phyloP scores from a whole-genome alignment of 192 early-diverging fungal genomes.

The Coemansia sp. region DNA sequence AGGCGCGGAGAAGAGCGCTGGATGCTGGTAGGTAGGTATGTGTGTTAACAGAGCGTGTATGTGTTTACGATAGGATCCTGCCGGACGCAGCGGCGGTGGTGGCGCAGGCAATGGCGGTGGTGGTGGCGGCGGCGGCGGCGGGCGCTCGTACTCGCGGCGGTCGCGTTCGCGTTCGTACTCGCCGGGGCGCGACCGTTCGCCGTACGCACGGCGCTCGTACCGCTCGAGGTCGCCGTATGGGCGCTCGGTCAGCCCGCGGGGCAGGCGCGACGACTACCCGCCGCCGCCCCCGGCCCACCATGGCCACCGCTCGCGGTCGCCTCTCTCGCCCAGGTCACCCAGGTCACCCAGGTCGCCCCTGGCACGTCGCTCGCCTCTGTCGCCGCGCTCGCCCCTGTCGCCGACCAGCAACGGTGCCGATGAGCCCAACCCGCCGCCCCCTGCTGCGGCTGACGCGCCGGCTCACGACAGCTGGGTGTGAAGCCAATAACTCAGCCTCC shows the following conservation, averaged over 20 bases:
- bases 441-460: conserved; percentile 5
- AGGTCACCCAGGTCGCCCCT: conserved; percentile 4
- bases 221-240: conserved; percentile 20
- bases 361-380: conserved; percentile 3
- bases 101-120: conserved; percentile 9
- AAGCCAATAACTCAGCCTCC: too few species aligned
- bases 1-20: neutral
- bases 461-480: conserved; percentile 35
- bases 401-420: conserved; percentile 38
- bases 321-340: conserved; percentile 21
- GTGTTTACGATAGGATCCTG: conserved; percentile 17
- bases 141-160: conserved; percentile 45
- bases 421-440: conserved; percentile 9
- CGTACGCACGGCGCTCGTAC: conserved; percentile 4
- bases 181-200: conserved; percentile 25
- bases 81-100: conserved; percentile 22
- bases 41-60: neutral
- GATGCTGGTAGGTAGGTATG: neutral
- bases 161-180: conserved; percentile 52
- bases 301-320: conserved; percentile 27
- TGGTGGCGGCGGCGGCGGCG: conserved; percentile 29
- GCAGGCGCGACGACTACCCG: neutral
- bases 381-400: conserved; percentile 40
- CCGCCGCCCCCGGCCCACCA: neutral
- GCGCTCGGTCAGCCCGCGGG: conserved; percentile 6